phyloP scores from a whole-genome alignment of 2,329 filamentous ascomycete genomes.

The Cladosporium halotolerans region DNA sequence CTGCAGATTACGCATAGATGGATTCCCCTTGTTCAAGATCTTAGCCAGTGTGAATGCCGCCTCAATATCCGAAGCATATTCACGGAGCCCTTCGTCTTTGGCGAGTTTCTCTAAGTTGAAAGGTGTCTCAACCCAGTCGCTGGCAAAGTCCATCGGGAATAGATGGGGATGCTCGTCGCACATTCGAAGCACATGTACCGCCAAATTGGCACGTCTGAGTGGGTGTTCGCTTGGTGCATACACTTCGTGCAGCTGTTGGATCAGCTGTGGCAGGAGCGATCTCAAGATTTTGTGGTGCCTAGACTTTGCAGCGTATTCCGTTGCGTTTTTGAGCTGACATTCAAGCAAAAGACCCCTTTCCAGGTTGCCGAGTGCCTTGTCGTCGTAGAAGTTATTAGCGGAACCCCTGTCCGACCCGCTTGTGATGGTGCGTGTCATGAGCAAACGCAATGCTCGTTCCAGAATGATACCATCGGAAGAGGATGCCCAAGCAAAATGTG shows the following conservation, averaged over 20 bases:
- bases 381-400: slow-evolving; percentile 28
- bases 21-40: slow-evolving; percentile 34
- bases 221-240: slow-evolving; percentile 21
- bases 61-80: slow-evolving; percentile 31
- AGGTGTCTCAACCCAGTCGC: background rate
- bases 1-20: slow-evolving; percentile 24
- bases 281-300: slow-evolving; percentile 17
- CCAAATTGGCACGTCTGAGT: slow-evolving; percentile 21
- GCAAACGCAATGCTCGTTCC: slow-evolving; percentile 18
- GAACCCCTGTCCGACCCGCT: slow-evolving; percentile 14
- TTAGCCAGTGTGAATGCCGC: slow-evolving; percentile 35
- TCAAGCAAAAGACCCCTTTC: slow-evolving; percentile 37
- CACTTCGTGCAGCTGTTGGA: slow-evolving; percentile 16
- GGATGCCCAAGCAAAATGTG: slow-evolving; percentile 17
- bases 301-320: slow-evolving; percentile 19
- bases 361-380: slow-evolving; percentile 22
- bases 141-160: slow-evolving; percentile 6
- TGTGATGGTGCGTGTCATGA: slow-evolving; percentile 16
- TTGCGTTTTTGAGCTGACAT: slow-evolving; percentile 31
- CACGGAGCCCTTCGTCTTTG: slow-evolving; percentile 30
- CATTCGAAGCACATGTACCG: slow-evolving; percentile 17
- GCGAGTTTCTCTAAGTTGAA: background rate
- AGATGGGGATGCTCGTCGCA: slow-evolving; percentile 20
- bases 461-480: slow-evolving; percentile 18
- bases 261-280: slow-evolving; percentile 16